These are phyloP conservation scores for Alternaria panax DNA, from an alignment of 2,329 filamentous ascomycete species.

Conservation along the genomic window DNA sequence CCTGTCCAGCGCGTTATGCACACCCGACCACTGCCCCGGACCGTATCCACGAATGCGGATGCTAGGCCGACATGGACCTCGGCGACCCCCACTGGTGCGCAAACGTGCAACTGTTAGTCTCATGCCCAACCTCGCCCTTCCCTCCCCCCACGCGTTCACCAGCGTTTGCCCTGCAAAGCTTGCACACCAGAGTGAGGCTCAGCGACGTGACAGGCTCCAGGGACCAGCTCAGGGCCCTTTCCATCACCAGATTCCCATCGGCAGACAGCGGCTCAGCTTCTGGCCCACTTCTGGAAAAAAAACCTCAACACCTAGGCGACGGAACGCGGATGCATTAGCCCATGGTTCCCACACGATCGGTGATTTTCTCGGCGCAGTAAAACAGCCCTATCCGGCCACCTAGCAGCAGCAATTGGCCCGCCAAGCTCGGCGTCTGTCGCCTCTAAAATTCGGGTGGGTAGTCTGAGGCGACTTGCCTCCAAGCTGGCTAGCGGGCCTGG, in stretches of 20 bases:
- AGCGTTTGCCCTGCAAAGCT: neutral
- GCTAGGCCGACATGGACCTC: constrained; percentile 13
- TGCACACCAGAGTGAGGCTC: neutral
- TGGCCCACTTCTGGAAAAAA: constrained; percentile 27
- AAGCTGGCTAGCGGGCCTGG: constrained; percentile 32
- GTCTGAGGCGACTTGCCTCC: constrained; percentile 20
- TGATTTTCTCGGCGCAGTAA: constrained; percentile 24
- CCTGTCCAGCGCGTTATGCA: constrained; percentile 6
- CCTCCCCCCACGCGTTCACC: constrained; percentile 16
- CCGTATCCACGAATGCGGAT: constrained; percentile 12
- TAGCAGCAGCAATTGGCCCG: constrained; percentile 18
- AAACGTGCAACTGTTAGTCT: neutral
- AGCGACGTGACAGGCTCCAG: neutral
- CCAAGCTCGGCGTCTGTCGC: constrained; percentile 28
- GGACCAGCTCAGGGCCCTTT: neutral
- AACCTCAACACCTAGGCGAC: constrained; percentile 15
- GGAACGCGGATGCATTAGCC: constrained; percentile 10
- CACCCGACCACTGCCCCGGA: constrained; percentile 17
- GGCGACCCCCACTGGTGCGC: constrained; percentile 26
- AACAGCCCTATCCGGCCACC: constrained; percentile 19
- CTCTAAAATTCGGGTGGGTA: constrained; percentile 32
- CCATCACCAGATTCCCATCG: constrained; percentile 8
- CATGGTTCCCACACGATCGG: constrained; percentile 18
- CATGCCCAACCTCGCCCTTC: constrained; percentile 1
- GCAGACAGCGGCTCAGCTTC: constrained; percentile 5